A percentile compares a stretch with the other conserved stretches of the same genome.
Conservation (phyloP, 768 basidiomycete species). For the Hortiboletus flavorubellus region DNA sequence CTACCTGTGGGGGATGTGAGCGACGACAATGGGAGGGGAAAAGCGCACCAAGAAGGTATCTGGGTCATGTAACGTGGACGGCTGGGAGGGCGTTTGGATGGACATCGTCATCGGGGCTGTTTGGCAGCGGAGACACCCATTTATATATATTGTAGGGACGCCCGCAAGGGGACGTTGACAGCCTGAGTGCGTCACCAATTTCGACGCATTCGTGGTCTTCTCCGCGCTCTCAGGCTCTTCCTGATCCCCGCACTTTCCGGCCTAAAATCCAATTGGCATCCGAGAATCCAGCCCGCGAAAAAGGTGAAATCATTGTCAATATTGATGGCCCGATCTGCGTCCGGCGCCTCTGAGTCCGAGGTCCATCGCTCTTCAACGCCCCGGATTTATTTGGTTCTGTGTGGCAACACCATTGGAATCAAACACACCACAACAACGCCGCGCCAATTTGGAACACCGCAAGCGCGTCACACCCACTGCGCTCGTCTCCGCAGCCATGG, state of each 20-base stretch:
- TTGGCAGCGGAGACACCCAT: neutral
- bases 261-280: constrained; percentile 2
- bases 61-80: constrained; percentile 16
- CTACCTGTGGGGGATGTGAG: constrained; percentile 30
- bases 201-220: neutral
- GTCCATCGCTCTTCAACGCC: no score
- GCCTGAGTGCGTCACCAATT: neutral
- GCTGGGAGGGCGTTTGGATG: constrained; percentile 3
- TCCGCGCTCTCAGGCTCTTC: neutral
- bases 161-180: no score
- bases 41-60: constrained; percentile 15
- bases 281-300: constrained; percentile 9
- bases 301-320: constrained; percentile 10
- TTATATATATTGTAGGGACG: constrained; percentile 11
- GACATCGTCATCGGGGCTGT: constrained; percentile 6
- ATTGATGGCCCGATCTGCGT: constrained; percentile 6
- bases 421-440: constrained; percentile 32
- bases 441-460: constrained; percentile 6
- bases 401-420: constrained; percentile 22
- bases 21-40: neutral
- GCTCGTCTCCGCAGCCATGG: constrained; percentile 18
- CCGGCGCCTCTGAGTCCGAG: no score
- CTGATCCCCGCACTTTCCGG: neutral
- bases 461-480: neutral
- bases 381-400: constrained; percentile 17